Conservation (phyloP, 148 eudicot genomes). For the Fagopyrum homotropicum region DNA sequence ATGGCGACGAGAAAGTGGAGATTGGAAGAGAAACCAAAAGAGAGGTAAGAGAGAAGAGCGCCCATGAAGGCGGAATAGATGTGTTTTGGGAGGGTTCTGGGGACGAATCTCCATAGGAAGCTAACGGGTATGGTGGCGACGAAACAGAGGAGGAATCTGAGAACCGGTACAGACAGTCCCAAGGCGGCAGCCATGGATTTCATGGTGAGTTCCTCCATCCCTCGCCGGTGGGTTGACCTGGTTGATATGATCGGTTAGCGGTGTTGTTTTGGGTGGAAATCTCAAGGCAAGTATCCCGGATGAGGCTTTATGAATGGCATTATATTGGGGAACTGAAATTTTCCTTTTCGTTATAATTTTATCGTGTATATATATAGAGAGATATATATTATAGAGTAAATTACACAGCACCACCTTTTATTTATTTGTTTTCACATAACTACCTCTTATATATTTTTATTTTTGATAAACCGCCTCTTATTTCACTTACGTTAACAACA, state of each 20-base stretch:
- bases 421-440: no score
- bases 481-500: no score
- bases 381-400: no score
- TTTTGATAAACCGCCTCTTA: no score
- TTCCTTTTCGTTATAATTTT: neutral
- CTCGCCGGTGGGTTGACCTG: constrained; percentile 5
- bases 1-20: constrained; percentile 80
- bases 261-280: constrained; percentile 5
- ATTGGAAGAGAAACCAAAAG: constrained; percentile 84
- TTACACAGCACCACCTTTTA: no score
- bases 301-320: neutral
- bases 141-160: constrained; percentile 69
- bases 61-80: constrained; percentile 65
- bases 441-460: no score
- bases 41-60: constrained; percentile 54
- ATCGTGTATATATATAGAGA: no score
- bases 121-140: constrained; percentile 76
- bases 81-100: constrained; percentile 63
- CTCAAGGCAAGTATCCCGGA: neutral
- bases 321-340: neutral
- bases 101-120: constrained; percentile 59
- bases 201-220: constrained; percentile 46
- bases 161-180: constrained; percentile 72
- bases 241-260: neutral
- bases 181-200: constrained; percentile 57